Evolutionary conservation across 306 rosid genomes (phyloP).

Genomic region (Alnus glutinosa): DNA sequence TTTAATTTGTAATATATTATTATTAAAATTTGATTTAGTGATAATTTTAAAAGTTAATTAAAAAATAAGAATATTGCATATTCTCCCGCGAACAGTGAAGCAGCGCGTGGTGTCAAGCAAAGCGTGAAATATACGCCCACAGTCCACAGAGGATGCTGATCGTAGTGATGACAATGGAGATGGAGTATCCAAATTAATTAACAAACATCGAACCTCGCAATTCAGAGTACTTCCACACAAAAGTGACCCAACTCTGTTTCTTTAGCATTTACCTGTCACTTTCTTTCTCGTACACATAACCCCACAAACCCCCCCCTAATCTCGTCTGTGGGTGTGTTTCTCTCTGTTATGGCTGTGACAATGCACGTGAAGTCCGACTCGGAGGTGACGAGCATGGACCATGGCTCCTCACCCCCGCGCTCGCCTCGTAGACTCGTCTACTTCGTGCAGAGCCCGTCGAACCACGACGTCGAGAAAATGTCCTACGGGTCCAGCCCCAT

Average conservation of each 20-base stretch:
- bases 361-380: conserved; percentile 91
- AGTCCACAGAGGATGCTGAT: background rate
- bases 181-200: no score
- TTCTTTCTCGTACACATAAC: conserved; percentile 4
- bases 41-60: no score
- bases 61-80: no score
- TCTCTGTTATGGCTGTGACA: conserved; percentile 3
- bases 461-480: conserved; percentile 92
- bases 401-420: conserved; percentile 56
- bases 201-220: background rate
- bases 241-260: no score
- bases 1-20: no score
- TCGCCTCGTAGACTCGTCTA: conserved; percentile 82
- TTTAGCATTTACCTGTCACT: conserved; percentile 1
- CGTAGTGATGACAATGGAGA: no score
- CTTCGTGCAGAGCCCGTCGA: conserved; percentile 95
- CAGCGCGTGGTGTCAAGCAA: background rate
- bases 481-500: conserved; percentile 83
- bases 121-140: background rate
- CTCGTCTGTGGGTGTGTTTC: background rate
- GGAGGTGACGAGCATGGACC: conserved; percentile 76
- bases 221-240: background rate
- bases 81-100: background rate
- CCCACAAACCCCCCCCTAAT: background rate
- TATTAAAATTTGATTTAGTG: no score